A percentile compares a stretch with the other conserved stretches of the same genome.
These are phyloP conservation scores for Colletotrichum sp. DNA, from an alignment of 2,329 filamentous ascomycete species.

Conservation along the genomic window DNA sequence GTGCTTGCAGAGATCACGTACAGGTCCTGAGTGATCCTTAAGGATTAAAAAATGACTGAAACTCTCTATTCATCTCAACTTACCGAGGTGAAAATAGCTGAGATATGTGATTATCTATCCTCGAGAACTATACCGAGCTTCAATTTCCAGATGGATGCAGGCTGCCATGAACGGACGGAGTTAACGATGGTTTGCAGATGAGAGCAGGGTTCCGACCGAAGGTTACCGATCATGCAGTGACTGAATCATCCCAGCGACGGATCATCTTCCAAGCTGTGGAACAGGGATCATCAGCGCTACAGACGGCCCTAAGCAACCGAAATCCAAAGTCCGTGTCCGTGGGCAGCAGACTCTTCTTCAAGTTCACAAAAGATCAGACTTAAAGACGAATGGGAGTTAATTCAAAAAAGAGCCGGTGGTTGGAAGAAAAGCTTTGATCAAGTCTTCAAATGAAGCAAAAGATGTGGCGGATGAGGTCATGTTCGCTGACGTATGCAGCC, in stretches of 20 bases:
- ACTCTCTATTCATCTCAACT: neutral
- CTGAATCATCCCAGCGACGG: neutral
- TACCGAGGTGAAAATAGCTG: neutral
- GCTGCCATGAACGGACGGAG: neutral
- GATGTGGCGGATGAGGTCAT: neutral
- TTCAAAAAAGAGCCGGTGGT: neutral
- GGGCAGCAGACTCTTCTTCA: neutral
- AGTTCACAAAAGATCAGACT: neutral
- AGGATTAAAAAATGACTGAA: neutral
- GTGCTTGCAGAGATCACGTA: neutral
- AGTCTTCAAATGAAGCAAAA: neutral
- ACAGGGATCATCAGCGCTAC: neutral
- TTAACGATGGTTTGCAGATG: neutral
- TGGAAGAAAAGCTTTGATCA: neutral
- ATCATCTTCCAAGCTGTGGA: neutral
- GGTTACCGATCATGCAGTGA: neutral
- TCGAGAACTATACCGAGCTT: neutral
- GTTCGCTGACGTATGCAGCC: neutral
- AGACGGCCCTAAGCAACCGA: neutral
- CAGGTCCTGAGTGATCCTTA: neutral
- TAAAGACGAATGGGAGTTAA: neutral
- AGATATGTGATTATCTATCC: neutral
- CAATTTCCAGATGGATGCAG: neutral
- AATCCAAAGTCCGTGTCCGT: neutral
- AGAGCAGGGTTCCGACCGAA: neutral